Conservation (phyloP, 2,329 filamentous ascomycete species). For the Penicillium paneum region DNA sequence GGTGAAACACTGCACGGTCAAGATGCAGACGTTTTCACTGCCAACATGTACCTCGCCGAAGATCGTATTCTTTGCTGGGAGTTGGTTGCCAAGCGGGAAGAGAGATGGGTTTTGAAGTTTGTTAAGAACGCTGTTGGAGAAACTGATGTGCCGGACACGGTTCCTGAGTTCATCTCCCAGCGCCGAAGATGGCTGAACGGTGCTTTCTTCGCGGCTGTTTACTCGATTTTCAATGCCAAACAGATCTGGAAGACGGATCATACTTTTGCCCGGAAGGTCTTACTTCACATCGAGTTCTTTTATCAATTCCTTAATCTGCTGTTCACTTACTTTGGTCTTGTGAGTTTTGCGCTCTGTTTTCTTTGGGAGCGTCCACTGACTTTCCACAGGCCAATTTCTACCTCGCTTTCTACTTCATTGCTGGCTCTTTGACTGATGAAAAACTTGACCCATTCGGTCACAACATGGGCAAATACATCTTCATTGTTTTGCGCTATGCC, state of each 20-base stretch:
- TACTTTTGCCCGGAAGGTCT: conserved; percentile 78
- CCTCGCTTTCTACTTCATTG: conserved; percentile 96
- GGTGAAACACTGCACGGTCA: conserved; percentile 95
- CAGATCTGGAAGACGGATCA: conserved; percentile 95
- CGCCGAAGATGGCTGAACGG: conserved; percentile 96
- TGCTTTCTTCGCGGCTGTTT: conserved; percentile 97
- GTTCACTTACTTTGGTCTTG: conserved; percentile 95
- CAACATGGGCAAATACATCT: conserved; percentile 78
- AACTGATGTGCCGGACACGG: conserved; percentile 91
- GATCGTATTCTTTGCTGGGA: conserved; percentile 99
- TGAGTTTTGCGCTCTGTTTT: conserved; percentile 23
- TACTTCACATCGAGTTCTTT: conserved; percentile 90
- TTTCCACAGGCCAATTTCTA: conserved; percentile 79
- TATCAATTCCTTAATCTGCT: conserved; percentile 91
- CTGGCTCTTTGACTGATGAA: conserved; percentile 78
- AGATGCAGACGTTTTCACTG: conserved; percentile 94
- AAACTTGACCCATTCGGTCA: conserved; percentile 88
- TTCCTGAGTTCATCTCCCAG: conserved; percentile 96
- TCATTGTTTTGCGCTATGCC: conserved; percentile 78
- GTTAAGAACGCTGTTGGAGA: conserved; percentile 96
- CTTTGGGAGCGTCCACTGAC: conserved; percentile 11
- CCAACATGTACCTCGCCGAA: conserved; percentile 98
- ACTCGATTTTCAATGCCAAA: conserved; percentile 90
- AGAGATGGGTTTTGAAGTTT: conserved; percentile 97
- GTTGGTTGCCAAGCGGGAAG: conserved; percentile 87